These are phyloP conservation scores for Medicago truncatula DNA, from an alignment of 306 rosid species.

Conservation along the genomic window MtrunA17r5.0-ANR NC_053048.1:37873501-37874000, in stretches of 20 bases:
- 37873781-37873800: conserved; percentile 9
- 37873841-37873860: conserved; percentile 60
- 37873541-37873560: conserved; percentile 45
- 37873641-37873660: conserved; percentile 19
- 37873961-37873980: conserved; percentile 51
- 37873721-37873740: background rate
- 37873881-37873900: conserved; percentile 22
- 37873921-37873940: conserved; percentile 48
- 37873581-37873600: conserved; percentile 48
- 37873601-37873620: conserved; percentile 32
- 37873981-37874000: conserved; percentile 62
- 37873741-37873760: background rate
- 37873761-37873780: background rate
- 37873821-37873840: background rate
- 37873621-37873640: conserved; percentile 33
- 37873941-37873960: conserved; percentile 56
- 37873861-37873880: conserved; percentile 52
- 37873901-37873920: conserved; percentile 65
- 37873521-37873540: conserved; percentile 42
- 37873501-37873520: background rate
- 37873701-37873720: background rate
- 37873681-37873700: background rate
- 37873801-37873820: fast-evolving
- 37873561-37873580: conserved; percentile 49
- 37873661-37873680: background rate